Evolutionary conservation across 345 rosid genomes (phyloP).

Genomic region (Populus alba): DNA sequence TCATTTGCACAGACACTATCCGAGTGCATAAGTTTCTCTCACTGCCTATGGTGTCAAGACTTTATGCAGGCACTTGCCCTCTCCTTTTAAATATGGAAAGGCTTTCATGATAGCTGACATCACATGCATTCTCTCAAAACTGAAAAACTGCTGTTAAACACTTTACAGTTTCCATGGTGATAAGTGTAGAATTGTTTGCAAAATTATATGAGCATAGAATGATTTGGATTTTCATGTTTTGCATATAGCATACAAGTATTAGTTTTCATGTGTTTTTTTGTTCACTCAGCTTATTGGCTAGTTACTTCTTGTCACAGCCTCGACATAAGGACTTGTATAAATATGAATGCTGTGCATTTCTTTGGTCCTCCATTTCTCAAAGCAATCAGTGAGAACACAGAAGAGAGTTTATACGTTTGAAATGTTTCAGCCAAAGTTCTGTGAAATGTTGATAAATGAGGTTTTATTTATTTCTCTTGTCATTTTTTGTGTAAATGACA

Average conservation of each 20-base stretch:
- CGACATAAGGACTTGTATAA: constrained; percentile 54
- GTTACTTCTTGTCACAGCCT: constrained; percentile 44
- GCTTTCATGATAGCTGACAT: neutral
- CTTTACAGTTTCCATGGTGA: neutral
- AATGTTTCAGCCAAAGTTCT: constrained; percentile 69
- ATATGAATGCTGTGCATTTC: constrained; percentile 49
- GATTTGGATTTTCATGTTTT: neutral
- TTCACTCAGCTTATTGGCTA: neutral
- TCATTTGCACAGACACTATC: neutral
- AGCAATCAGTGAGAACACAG: constrained; percentile 56
- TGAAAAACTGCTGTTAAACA: neutral
- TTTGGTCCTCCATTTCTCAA: constrained; percentile 74
- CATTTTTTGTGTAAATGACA: neutral
- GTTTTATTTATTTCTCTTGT: constrained; percentile 33
- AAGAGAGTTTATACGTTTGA: constrained; percentile 65
- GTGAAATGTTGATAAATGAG: constrained; percentile 73
- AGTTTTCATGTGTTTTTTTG: neutral
- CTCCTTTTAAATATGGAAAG: neutral
- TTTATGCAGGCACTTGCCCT: neutral
- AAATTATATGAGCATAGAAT: neutral
- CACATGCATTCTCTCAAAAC: neutral
- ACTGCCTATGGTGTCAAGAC: neutral
- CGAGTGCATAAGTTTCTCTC: neutral
- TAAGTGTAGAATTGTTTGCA: neutral
- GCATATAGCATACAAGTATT: neutral